Evolutionary conservation across 1,284 basidiomycete species (phyloP).

Genomic region (Tilletia horrida): DNA sequence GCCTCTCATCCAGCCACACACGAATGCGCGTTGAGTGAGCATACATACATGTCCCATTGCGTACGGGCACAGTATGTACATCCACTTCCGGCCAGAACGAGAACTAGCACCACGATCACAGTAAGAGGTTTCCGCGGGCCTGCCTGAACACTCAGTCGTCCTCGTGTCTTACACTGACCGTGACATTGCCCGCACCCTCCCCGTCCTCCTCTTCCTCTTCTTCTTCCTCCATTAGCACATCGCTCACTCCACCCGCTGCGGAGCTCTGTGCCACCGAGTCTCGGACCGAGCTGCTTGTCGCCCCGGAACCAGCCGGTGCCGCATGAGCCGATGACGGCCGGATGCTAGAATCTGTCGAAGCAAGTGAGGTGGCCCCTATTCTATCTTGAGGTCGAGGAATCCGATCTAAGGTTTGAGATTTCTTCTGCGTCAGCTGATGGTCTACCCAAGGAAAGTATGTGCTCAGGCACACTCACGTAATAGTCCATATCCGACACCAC

Average conservation of each 20-base stretch:
- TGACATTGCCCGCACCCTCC: not conserved
- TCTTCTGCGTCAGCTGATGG: no score
- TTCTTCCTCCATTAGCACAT: constrained; percentile 7
- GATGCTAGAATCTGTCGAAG: not conserved
- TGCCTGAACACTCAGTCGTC: not conserved
- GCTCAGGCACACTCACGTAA: constrained; percentile 26
- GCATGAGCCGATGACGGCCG: not conserved
- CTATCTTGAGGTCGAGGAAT: constrained; percentile 43
- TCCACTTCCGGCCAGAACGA: no score
- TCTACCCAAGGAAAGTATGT: no score
- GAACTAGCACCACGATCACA: no score
- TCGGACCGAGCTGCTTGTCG: constrained; percentile 17
- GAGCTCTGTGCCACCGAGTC: not conserved
- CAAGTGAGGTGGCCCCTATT: not conserved
- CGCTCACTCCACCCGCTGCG: not conserved
- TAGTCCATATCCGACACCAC: constrained; percentile 50
- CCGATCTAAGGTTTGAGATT: constrained; percentile 24
- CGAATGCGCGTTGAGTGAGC: no score
- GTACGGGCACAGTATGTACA: no score
- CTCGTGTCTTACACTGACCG: constrained; percentile 7
- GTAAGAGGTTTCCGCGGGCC: not conserved
- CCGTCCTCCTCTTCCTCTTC: constrained; percentile 15
- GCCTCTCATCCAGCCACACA: no score
- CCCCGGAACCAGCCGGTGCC: not conserved
- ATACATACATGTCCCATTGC: no score